Evolutionary conservation across 768 basidiomycete species (phyloP), one percentile per base, ranked within the genome.

Genomic region (Suillus luteus): DNA sequence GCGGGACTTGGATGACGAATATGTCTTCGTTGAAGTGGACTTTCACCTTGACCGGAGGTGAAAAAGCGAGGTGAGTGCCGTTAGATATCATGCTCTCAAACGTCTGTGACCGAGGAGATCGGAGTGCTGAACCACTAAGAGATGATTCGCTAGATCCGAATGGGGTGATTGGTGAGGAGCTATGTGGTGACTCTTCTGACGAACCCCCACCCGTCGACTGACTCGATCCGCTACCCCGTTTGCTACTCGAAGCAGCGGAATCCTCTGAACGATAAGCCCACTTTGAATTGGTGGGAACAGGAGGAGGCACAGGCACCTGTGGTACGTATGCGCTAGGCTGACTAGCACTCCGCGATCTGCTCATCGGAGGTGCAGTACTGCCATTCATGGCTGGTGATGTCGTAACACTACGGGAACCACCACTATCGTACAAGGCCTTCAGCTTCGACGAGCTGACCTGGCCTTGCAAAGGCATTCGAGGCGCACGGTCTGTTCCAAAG

Each of bases 21-120:
- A 97, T 91, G 73, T 97, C 95, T 69, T 96, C 92, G 70, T 93
- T 88, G 80, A 91, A 98, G 75, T 93, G 92, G 60, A 98, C 94
- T 78, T 96, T 96, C 72, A 98, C 88, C 73, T 95, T 93, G 49
- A 98, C 89, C 12, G 89, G 84, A 5, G 80, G 76, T 11, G 67
- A 68, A 62, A 70, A 73, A 62, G 72, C 66, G 62, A 59, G 55
- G 19, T 71, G 69, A 24, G 43, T 22, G 31, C 73, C 75, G 27
- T 70, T 74, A 55, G 72, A 64, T 41, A 73, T 71, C 59, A 79
- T 68, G 63, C 75, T 77, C 49, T 82, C 86, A 71, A 81, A 86
- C 68, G 77, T 80, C 71, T 84, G 86, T 65, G 83, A 85, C 58
- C 84, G 84, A 69, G 81, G 83, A 62, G 76, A 79, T 62, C 83